Percentiles rank a stretch among this genome's conserved stretches.
Conservation (phyloP, 768 basidiomycete species). For the Trametes elegans region DNA sequence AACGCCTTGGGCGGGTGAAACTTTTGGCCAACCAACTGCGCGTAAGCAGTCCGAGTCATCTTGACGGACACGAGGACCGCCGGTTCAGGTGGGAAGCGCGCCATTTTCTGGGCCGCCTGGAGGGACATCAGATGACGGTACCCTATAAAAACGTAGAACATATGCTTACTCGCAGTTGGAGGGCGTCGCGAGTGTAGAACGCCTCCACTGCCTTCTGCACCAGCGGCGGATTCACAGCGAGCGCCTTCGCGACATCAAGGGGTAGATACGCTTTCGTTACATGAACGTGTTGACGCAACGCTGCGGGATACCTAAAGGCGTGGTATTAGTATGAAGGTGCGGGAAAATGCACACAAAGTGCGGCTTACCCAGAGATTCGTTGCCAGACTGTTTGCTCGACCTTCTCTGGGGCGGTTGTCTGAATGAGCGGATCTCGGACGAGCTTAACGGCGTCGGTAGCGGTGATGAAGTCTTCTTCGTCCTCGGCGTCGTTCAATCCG, state of each 20-base stretch:
- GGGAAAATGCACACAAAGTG: no score
- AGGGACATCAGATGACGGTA: not conserved
- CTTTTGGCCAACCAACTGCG: constrained; percentile 87
- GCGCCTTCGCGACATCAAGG: constrained; percentile 69
- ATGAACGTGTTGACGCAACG: constrained; percentile 68
- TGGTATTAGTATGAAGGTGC: no score
- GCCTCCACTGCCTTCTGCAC: constrained; percentile 86
- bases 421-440: constrained; percentile 48
- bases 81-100: constrained; percentile 79
- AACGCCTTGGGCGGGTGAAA: constrained; percentile 92
- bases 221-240: constrained; percentile 60
- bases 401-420: constrained; percentile 57
- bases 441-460: constrained; percentile 61
- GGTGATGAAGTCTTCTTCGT: constrained; percentile 51
- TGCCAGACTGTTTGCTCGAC: constrained; percentile 71
- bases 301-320: constrained; percentile 63
- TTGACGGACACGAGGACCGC: constrained; percentile 58
- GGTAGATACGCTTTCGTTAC: constrained; percentile 78
- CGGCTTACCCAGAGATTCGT: constrained; percentile 58
- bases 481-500: constrained; percentile 35
- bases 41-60: constrained; percentile 91
- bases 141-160: not conserved
- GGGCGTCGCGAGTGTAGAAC: constrained; percentile 94
- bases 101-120: constrained; percentile 88
- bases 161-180: constrained; percentile 75